Conservation (phyloP, 1,139 yeast species). For the Entelexis paramagnoliae region DNA sequence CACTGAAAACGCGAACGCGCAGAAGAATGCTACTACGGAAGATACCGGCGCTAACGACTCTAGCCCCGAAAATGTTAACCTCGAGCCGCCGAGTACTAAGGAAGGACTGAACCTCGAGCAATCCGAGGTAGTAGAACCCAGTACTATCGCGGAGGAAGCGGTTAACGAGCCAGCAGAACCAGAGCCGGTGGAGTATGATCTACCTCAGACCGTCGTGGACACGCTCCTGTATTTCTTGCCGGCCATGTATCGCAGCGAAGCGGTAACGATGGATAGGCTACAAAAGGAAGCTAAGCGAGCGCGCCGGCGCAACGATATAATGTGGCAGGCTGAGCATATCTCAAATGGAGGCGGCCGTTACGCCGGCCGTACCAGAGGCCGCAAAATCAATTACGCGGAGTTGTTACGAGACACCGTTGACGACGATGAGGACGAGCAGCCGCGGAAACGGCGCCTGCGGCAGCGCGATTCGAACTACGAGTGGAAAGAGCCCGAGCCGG, state of each 20-base stretch:
- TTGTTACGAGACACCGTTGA: slow-evolving; percentile 20
- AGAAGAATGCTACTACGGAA: not conserved
- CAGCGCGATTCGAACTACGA: slow-evolving; percentile 14
- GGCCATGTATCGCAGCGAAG: slow-evolving; percentile 16
- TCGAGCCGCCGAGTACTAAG: no score
- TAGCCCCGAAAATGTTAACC: no score
- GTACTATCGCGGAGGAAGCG: no score
- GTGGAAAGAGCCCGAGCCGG: slow-evolving; percentile 22
- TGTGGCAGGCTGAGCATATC: slow-evolving; percentile 26
- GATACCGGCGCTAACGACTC: no score
- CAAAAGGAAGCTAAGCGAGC: slow-evolving; percentile 27
- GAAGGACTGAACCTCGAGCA: no score
- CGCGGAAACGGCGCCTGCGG: slow-evolving; percentile 15
- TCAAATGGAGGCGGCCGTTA: slow-evolving; percentile 30
- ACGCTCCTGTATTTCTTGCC: slow-evolving; percentile 15
- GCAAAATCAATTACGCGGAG: slow-evolving; percentile 31
- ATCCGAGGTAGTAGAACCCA: no score
- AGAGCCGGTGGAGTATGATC: slow-evolving; percentile 12
- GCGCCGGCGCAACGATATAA: slow-evolving; percentile 24
- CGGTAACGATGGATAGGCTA: slow-evolving; percentile 10
- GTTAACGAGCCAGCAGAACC: no score
- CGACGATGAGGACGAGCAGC: slow-evolving; percentile 11
- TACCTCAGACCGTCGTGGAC: slow-evolving; percentile 17
- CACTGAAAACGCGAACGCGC: not conserved
- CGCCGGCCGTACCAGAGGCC: slow-evolving; percentile 32